phyloP scores from a whole-genome alignment of 495 filamentous ascomycete species.

The Penicillium egyptiacum region DNA sequence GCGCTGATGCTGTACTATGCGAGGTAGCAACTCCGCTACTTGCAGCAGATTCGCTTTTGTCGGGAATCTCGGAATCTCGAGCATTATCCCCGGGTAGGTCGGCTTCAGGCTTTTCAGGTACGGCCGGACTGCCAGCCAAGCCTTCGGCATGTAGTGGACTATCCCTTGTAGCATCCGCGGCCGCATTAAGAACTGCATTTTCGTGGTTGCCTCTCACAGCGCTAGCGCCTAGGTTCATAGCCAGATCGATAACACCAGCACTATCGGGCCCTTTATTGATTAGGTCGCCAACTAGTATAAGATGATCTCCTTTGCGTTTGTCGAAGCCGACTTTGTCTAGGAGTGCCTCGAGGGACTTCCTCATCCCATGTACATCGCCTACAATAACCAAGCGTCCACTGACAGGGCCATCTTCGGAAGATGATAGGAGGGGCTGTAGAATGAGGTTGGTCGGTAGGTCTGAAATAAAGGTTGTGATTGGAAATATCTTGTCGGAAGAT shows the following conservation, averaged over 20 bases:
- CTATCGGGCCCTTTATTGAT: conserved; percentile 26
- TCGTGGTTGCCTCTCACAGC: conserved; percentile 87
- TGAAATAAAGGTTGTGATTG: conserved; percentile 24
- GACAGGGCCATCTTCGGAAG: conserved; percentile 7
- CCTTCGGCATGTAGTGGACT: neutral
- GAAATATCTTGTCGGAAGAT: conserved; percentile 18
- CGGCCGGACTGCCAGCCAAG: neutral
- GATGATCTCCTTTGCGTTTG: conserved; percentile 19
- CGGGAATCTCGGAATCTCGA: neutral
- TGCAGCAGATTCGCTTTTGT: conserved; percentile 6
- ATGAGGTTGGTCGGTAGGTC: conserved; percentile 18
- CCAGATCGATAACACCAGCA: conserved; percentile 22
- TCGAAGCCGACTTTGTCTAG: conserved; percentile 20
- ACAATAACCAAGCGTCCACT: conserved; percentile 22
- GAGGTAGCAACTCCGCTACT: conserved; percentile 1
- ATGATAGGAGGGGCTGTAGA: conserved; percentile 8
- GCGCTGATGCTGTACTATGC: conserved; percentile 17
- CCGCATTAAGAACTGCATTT: conserved; percentile 60
- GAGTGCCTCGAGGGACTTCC: conserved; percentile 22
- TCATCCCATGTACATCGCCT: conserved; percentile 28
- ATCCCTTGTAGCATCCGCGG: conserved; percentile 4
- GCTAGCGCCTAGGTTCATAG: conserved; percentile 56
- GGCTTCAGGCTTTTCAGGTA: neutral
- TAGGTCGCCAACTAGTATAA: conserved; percentile 21
- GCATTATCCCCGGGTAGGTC: neutral